Evolutionary conservation across 495 filamentous ascomycete species (phyloP), one percentile per base, ranked within the genome.

Genomic region (Geopyxis carbonaria): DNA sequence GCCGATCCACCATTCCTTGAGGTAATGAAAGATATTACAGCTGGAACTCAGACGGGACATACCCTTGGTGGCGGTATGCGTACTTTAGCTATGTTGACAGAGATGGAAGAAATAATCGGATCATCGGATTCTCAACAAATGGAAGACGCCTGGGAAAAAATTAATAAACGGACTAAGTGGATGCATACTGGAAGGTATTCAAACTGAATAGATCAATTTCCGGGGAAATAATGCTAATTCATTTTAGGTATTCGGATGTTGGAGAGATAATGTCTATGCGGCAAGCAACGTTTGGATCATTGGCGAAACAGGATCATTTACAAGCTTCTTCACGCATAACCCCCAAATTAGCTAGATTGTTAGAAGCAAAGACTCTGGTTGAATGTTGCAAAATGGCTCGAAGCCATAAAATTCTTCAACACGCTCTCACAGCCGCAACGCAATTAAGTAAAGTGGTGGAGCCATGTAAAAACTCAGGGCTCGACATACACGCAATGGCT

Each of bases 371-470:
- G 34, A 69, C 69, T 9, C 69, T 92, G 46, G 64, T 93, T 2
- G 59, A 73, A 19, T 78, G 82, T 2, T 76, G 86, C 5, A 61
- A 68, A 29, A 69, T 92, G 36, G 78, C 77, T 43, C 70, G 83
- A 33, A 71, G 68, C 40, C 83, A 93, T 54, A 78, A 69, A 22
- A 78, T 78, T 14, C 67, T 79, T 2, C 87, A 95, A 52, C 81
- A 89, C 47, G 86, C 86, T 2, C 55, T 95, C 22, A 79, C 82
- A 45, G 67, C 78, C 6, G 78, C 82, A 11, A 91, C 84, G 0
- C 78, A 77, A 32, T 68, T 94, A 19, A 79, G 70, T 2, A 70
- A 76, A 32, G 66, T 93, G 2, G 71, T 80, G n/a, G 46, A 63
- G 20, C 64, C 73, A 3, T 84, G 76, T 46, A 65, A 68, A 45